A percentile compares a stretch with the other conserved stretches of the same genome.
These are phyloP conservation scores for Blastobotrys robertii DNA, from an alignment of 805 yeast genomes.

Conservation along the genomic window DNA sequence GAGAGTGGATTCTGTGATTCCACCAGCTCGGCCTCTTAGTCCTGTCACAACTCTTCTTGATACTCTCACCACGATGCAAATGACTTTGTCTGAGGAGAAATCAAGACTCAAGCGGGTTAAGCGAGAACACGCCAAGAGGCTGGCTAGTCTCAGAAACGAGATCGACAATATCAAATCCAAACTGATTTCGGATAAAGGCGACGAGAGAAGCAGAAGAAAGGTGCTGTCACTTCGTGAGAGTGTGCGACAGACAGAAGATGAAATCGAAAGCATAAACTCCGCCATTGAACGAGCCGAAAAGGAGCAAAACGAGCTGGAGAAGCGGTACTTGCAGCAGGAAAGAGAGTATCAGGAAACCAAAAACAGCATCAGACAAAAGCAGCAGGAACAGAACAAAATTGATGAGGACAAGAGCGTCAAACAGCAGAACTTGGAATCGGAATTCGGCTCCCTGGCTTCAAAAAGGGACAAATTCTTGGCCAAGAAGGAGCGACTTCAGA, in stretches of 20 bases:
- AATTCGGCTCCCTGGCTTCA: constrained; percentile 15
- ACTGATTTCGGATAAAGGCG: constrained; percentile 41
- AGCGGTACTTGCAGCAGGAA: constrained; percentile 4
- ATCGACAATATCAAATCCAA: constrained; percentile 44
- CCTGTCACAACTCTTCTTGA: constrained; percentile 59
- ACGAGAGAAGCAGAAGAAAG: constrained; percentile 45
- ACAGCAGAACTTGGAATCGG: constrained; percentile 15
- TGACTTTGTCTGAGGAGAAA: constrained; percentile 48
- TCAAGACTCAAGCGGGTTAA: constrained; percentile 46
- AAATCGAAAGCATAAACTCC: constrained; percentile 20
- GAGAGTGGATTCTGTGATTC: not conserved
- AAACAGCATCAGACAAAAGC: constrained; percentile 2
- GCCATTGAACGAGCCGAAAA: constrained; percentile 6
- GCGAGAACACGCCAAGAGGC: constrained; percentile 48
- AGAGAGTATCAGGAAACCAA: constrained; percentile 12
- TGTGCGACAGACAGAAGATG: constrained; percentile 33
- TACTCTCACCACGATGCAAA: constrained; percentile 54
- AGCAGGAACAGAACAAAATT: constrained; percentile 9
- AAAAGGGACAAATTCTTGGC: constrained; percentile 21
- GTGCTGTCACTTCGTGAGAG: constrained; percentile 41
- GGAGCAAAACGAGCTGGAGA: constrained; percentile 8
- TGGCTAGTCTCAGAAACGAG: constrained; percentile 43
- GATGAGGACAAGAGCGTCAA: constrained; percentile 10
- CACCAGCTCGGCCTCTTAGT: constrained; percentile 33
- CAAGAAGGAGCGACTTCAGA: constrained; percentile 17